Base-by-base conservation (phyloP, 805 yeast species). In the Teunomyces stri region DNA sequence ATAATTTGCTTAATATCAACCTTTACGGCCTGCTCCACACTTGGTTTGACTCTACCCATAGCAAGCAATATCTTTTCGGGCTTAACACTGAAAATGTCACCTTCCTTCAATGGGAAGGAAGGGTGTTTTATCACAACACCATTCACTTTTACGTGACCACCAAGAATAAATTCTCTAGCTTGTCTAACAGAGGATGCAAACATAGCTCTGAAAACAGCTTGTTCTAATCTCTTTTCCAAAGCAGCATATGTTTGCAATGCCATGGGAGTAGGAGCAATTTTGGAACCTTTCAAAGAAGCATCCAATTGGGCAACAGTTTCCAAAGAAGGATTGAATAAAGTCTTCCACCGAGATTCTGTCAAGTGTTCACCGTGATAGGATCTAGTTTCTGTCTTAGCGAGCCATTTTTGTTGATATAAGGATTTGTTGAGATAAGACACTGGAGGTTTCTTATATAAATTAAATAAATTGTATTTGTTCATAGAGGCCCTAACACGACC, bases 331-430 rank as follows among this genome's bases (percentile, higher is more conserved):
- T 82, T 72, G 70, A 92, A 91, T 43, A 78, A 66, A 6, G 81
- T 69, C 61, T 86, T 85, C 85, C 90, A 87, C 62, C 91, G 81
- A 15, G 80, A 72, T 65, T 94, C 99, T 0, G 92, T 87, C 47
- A 92, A 66, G 64, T 86, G 89, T 61, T 94, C 98, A 57, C 99
- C 99, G 65, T 92, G 99, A 66, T 92, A 92, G 1, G 92, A 85
- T 69, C 99, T 81, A 6, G 97, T 85, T 62, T 91, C 97, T 62
- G 82, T 85, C 66, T 94, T 92, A 44, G 97, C 85, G 5, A 77
- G 70, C 92, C 96, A 94, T 69, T 90, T 89, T 67, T 92, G 96
- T 68, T 89, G 96, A 69, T 77, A 94, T 49, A 89, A 73, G n/a
- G 96, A 81, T 67, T 80, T 79, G 3, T 82, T 76, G 51, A 75